These are phyloP conservation scores for Penicillium waksmanii DNA, from an alignment of 495 filamentous ascomycete species.

Conservation along the genomic window DNA sequence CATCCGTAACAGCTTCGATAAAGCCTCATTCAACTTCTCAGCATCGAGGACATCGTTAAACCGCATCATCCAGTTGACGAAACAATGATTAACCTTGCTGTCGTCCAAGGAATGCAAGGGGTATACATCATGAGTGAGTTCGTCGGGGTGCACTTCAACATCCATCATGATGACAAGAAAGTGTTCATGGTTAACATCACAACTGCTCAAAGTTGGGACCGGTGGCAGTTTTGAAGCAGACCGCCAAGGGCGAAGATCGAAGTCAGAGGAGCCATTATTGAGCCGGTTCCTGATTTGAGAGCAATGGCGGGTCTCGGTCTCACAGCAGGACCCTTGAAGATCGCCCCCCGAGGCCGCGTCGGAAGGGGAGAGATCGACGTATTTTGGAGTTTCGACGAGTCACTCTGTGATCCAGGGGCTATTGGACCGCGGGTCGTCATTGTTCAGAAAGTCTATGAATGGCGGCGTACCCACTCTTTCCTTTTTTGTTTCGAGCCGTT, in stretches of 20 bases:
- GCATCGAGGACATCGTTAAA: constrained; percentile 55
- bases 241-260: constrained; percentile 3
- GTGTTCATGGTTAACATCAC: neutral
- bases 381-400: neutral
- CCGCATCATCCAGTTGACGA: constrained; percentile 29
- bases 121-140: constrained; percentile 14
- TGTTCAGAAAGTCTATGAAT: neutral
- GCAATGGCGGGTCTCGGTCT: neutral
- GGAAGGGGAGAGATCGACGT: neutral
- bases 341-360: neutral
- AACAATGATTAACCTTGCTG: constrained; percentile 11
- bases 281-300: neutral
- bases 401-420: neutral
- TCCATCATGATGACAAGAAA: neutral
- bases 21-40: constrained; percentile 41
- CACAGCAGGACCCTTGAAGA: neutral
- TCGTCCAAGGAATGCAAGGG: constrained; percentile 23
- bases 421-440: neutral
- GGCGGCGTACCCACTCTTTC: constrained; percentile 1
- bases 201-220: neutral
- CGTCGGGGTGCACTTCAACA: neutral
- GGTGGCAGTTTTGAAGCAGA: neutral
- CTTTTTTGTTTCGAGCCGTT: neutral
- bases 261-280: constrained; percentile 1
- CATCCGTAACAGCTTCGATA: constrained; percentile 41